These are phyloP conservation scores for Panellus pusillus DNA, from an alignment of 768 basidiomycete species.

Conservation along the genomic window DNA sequence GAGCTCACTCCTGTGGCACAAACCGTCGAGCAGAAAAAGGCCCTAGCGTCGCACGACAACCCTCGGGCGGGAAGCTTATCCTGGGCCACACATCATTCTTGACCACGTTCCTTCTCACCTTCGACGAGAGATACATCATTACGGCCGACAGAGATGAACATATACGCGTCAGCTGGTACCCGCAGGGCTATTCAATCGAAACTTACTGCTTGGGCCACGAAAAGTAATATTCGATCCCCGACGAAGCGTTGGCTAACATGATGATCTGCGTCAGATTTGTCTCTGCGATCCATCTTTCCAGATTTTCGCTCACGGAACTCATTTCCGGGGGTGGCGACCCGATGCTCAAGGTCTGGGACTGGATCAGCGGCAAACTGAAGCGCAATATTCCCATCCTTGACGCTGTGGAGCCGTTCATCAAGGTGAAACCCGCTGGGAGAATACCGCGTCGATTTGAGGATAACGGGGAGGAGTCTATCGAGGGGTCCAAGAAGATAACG, in stretches of 20 bases:
- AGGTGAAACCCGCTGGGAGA: conserved; percentile 33
- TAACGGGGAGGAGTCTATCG: conserved; percentile 34
- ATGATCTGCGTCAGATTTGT: conserved; percentile 58
- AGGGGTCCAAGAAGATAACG: conserved; percentile 17
- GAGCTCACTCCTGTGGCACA: conserved; percentile 46
- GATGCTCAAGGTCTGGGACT: conserved; percentile 76
- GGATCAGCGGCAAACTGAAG: conserved; percentile 60
- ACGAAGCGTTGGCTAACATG: background rate
- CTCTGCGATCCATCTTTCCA: conserved; percentile 74
- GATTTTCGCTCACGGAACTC: conserved; percentile 44
- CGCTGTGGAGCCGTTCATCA: conserved; percentile 50
- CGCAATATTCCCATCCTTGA: conserved; percentile 53
- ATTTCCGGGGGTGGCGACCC: conserved; percentile 93
- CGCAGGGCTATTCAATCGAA: conserved; percentile 83
- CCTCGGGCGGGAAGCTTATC: conserved; percentile 66
- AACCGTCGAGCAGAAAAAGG: conserved; percentile 34
- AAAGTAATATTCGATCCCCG: conserved; percentile 45
- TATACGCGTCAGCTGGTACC: conserved; percentile 88
- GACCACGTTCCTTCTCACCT: conserved; percentile 67
- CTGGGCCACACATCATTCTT: conserved; percentile 90
- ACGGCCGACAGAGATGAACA: conserved; percentile 96
- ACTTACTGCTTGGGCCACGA: conserved; percentile 83
- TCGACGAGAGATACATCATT: conserved; percentile 72
- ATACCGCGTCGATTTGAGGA: conserved; percentile 30
- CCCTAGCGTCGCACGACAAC: conserved; percentile 64